These are phyloP conservation scores for Mycena vulgaris DNA, from an alignment of 768 basidiomycete species.

Conservation along the genomic window DNA sequence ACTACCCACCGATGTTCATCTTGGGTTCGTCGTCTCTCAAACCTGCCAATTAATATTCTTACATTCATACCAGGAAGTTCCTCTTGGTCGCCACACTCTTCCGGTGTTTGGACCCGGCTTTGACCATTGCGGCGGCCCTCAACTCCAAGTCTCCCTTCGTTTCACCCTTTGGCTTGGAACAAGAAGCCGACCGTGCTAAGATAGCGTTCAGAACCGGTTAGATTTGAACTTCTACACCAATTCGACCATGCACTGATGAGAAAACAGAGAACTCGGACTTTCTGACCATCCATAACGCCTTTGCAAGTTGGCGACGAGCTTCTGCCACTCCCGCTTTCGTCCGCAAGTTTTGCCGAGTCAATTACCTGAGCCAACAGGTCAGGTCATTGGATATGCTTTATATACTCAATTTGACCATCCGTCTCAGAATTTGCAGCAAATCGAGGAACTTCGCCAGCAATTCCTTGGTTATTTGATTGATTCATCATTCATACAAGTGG, in stretches of 20 bases:
- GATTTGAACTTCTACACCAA: slow-evolving; percentile 37
- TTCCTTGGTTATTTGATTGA: slow-evolving; percentile 91
- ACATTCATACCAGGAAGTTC: slow-evolving; percentile 72
- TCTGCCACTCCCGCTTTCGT: slow-evolving; percentile 73
- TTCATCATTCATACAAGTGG: slow-evolving; percentile 84
- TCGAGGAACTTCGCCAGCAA: slow-evolving; percentile 96
- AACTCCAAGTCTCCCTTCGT: slow-evolving; percentile 96
- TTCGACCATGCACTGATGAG: slow-evolving; percentile 3
- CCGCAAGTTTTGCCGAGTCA: slow-evolving; percentile 83
- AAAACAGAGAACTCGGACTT: slow-evolving; percentile 92
- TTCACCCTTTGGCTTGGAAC: slow-evolving; percentile 88
- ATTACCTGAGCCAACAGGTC: slow-evolving; percentile 90
- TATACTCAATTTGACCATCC: slow-evolving; percentile 12
- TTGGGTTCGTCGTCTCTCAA: slow-evolving; percentile 16
- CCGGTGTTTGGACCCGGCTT: slow-evolving; percentile 94
- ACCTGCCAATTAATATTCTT: background rate
- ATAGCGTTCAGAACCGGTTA: slow-evolving; percentile 81
- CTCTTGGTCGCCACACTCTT: slow-evolving; percentile 88
- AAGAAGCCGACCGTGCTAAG: slow-evolving; percentile 90
- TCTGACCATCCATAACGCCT: slow-evolving; percentile 92
- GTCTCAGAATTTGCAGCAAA: slow-evolving; percentile 89
- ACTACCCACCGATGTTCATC: slow-evolving; percentile 95
- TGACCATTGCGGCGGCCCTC: slow-evolving; percentile 94
- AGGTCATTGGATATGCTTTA: background rate
- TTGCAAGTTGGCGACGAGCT: slow-evolving; percentile 87